Evolutionary conservation across 495 filamentous ascomycete genomes (phyloP).

Genomic region (Penicillium dipodomyicola): DNA sequence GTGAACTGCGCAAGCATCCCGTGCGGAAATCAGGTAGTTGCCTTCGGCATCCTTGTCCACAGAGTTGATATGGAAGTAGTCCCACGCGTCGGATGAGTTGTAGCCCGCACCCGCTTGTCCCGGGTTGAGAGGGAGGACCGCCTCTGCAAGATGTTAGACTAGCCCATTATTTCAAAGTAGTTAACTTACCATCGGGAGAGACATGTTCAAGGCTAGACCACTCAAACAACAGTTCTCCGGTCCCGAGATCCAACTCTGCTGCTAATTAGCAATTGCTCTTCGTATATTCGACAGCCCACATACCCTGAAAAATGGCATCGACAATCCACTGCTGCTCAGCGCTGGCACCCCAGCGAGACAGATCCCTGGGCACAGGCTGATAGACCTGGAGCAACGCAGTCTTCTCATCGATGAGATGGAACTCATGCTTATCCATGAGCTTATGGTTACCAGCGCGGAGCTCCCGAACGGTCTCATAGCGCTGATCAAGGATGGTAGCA

Average conservation of each 20-base stretch:
- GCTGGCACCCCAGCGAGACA: constrained; percentile 37
- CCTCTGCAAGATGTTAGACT: constrained; percentile 31
- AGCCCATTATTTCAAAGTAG: background rate
- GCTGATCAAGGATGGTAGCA: constrained; percentile 49
- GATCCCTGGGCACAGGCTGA: constrained; percentile 36
- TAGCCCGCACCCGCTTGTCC: constrained; percentile 52
- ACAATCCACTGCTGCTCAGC: constrained; percentile 44
- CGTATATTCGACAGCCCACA: background rate
- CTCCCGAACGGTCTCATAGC: constrained; percentile 54
- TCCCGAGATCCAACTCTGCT: constrained; percentile 39
- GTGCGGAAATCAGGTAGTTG: constrained; percentile 56
- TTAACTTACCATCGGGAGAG: constrained; percentile 40
- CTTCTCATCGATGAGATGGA: constrained; percentile 46
- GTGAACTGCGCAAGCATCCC: constrained; percentile 52
- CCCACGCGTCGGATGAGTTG: constrained; percentile 43
- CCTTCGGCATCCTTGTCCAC: constrained; percentile 41
- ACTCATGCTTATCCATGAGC: constrained; percentile 54
- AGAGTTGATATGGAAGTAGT: constrained; percentile 44
- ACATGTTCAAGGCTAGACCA: constrained; percentile 44
- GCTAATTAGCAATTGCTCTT: background rate
- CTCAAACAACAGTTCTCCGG: constrained; percentile 41
- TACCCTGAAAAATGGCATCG: constrained; percentile 44
- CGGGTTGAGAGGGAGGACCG: constrained; percentile 50
- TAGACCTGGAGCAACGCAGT: constrained; percentile 44
- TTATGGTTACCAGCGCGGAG: constrained; percentile 53